Evolutionary conservation across 2,329 filamentous ascomycete species (phyloP), one percentile per base, ranked within the genome.

Genomic region (Cercospora sojina): DNA sequence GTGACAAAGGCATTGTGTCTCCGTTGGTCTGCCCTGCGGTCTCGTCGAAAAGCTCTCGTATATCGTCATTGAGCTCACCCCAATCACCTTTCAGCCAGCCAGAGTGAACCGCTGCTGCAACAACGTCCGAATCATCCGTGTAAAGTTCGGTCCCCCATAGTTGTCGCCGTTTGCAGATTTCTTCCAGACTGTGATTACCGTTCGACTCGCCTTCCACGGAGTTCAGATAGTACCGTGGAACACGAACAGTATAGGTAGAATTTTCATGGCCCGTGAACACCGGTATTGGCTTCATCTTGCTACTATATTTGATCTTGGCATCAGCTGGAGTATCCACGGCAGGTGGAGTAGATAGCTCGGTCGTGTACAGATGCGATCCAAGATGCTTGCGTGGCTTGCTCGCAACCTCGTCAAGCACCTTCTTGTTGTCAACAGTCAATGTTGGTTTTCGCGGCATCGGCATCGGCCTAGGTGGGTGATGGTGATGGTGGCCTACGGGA

Each of bases 61-160:
- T 62, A 59, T 77, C 76, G 7, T 72, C 72, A 62, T 75, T 77
- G 59, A 62, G 71, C 6, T 93, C 88, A 4, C 88, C 83, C 90
- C 93, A 97, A 73, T 93, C 92, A 35, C 94, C 94, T 49, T 90
- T 88, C 71, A 99, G 90, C 88, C 93, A 98, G 3, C 95, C 95
- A 1, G 89, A 89, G 77, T 99, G 95, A 55, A 99, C 94, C 67
- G 93, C 94, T 2, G 94, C 93, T 0, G 93, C 94, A 25, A 99
- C 86, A 0, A 95, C 88, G 75, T 99, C 95, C 0, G 93, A 97
- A 78, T 99, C 95, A 73, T 99, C 95, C 0, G 93, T 96, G 76
- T 98, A 98, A 6, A 99, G 86, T 41, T 96, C 93, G 0, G 92
- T 95, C 1, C 95, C 95, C 93, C 94, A 99, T 0, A 99, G 78